Conservation (phyloP, 768 basidiomycete genomes). For the Favolaschia claudopus region DNA sequence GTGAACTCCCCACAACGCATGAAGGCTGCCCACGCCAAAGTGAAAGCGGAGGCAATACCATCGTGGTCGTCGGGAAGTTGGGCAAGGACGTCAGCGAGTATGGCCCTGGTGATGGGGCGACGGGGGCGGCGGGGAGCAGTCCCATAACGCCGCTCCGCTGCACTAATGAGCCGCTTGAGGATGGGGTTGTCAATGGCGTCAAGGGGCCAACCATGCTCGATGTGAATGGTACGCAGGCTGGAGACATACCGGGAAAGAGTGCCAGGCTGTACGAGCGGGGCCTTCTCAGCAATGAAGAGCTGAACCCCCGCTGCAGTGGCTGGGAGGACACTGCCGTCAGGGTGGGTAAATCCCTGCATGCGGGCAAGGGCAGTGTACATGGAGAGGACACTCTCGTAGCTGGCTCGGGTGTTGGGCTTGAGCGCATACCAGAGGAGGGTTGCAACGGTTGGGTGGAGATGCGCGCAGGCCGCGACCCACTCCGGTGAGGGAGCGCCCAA, state of each 20-base stretch:
- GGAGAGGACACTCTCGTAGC: neutral
- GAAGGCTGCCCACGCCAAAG: slow-evolving; percentile 1
- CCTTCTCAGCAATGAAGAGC: neutral
- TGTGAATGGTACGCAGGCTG: slow-evolving; percentile 4
- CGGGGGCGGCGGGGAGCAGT: neutral
- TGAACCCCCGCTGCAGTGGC: neutral
- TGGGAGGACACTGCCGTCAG: slow-evolving; percentile 10
- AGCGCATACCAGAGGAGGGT: neutral
- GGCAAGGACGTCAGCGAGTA: slow-evolving; percentile 6
- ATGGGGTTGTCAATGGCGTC: slow-evolving; percentile 1
- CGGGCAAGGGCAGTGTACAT: neutral
- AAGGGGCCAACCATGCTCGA: neutral
- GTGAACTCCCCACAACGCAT: slow-evolving; percentile 8
- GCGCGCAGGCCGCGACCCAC: slow-evolving; percentile 9
- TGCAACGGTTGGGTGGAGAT: neutral
- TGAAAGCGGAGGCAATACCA: slow-evolving; percentile 2
- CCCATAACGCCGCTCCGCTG: neutral
- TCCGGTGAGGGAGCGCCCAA: slow-evolving; percentile 15
- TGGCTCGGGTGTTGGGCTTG: neutral
- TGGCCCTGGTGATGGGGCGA: neutral
- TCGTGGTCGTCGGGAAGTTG: slow-evolving; percentile 9
- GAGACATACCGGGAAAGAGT: slow-evolving; percentile 1
- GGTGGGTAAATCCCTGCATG: neutral
- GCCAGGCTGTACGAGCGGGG: neutral
- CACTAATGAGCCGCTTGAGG: slow-evolving; percentile 1